Evolutionary conservation across 768 basidiomycete species (phyloP), one percentile per base, ranked within the genome.

Genomic region (Psilocybe tampanensis): DNA sequence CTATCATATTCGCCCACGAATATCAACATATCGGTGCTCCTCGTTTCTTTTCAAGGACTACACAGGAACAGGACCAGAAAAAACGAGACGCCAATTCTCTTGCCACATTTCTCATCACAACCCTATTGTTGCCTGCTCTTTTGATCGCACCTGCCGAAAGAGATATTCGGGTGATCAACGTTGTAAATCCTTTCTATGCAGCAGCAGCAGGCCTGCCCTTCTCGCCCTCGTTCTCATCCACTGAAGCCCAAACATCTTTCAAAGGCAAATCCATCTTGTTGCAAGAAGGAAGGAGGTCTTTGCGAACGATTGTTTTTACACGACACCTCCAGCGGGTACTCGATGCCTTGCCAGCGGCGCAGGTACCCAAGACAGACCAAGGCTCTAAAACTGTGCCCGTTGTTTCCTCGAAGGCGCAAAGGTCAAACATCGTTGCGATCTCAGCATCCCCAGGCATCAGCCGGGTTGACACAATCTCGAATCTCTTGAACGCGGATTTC

Each of bases 111-210:
- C 74, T 94, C 54, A 79, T 95, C 5, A 78, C 83, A 7, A 95
- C 93, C 1, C 76, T 92, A 6, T 79, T 97, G 0, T 80, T 96
- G 0, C 94, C 94, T 2, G 78, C 83, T 24, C 75, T 96, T 3
- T 84, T 97, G 15, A 85, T 90, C 22, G 88, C 91, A 0, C 94
- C 94, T 0, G 78, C 81, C n/a, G 94, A 95, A 67, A 82, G 94
- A 33, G 92, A 95, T 60, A 92, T 97, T 41, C 88, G 95, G n/a
- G 83, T 97, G 60, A 76, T 98, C 67, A 87, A 86, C 54, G 78
- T 94, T 39, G 82, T 95, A 67, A 94, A 94, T 56, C 94, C 94
- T 2, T 92, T 93, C 63, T 97, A 96, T 64, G 87, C 93, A 2
- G 92, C 95, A 1, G 89, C 92, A 0, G 76, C 83, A 2, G 79